Evolutionary conservation across 495 filamentous ascomycete species (phyloP), one percentile per base, ranked within the genome.

Genomic region (Alectoria sarmentosa): DNA sequence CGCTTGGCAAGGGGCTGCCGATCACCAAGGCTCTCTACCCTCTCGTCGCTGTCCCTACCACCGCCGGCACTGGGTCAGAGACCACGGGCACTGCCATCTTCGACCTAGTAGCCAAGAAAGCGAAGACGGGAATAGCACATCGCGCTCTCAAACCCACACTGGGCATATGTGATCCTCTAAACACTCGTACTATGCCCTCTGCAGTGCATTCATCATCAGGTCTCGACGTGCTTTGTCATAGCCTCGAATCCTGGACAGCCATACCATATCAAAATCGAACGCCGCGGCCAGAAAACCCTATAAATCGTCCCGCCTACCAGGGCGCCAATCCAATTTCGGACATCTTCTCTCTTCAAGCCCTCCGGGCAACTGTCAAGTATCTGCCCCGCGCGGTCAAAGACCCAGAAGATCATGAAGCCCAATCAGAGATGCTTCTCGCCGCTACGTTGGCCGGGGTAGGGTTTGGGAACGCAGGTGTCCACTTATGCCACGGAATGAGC

Each of bases 11-110:
- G 67, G 95, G 95, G 14, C 79, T 84, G 41, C 95, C 94, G 3
- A 88, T 98, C 63, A 85, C 84, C 44, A 86, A 85, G 66, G 80
- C 85, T n/a, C 82, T 98, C 2, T 84, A 80, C 61, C 94, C 94
- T 3, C 81, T 98, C 8, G 86, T 98, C 58, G 95, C 94, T 60
- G 86, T 98, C 32, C 94, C 95, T 2, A 98, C 94, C 19, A 98
- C 94, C 3, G 91, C 94, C 28, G 94, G 94, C 55, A 98, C 94
- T 1, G 94, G 94, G 32, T 91, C 87, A 57, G 94, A 98, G 77
- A 98, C 95, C 0, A 98, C 94, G 0, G 94, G 94, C 11, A 98
- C 94, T 0, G 94, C 94, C 37, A 98, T 98, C 73, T 98, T 98
- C 76, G 94, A 98, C 71, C 84, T 98, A 0, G 90, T 92, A 17